A percentile compares a stretch with the other conserved stretches of the same genome.
Evolutionary conservation across 345 rosid species (phyloP).

Genomic region (Raphanus sativus): DNA sequence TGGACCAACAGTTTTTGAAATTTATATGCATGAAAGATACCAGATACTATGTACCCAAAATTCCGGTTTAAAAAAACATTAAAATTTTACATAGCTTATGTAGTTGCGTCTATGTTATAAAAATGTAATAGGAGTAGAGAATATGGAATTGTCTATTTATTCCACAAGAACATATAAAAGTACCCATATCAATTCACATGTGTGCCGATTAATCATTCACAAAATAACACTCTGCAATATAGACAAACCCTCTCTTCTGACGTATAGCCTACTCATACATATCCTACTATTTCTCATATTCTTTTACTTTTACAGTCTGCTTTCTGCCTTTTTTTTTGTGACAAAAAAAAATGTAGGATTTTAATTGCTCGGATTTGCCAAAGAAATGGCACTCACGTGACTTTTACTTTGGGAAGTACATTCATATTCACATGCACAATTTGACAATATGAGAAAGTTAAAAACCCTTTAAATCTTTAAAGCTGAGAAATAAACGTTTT

Average conservation of each 20-base stretch:
- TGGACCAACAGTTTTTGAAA: neutral
- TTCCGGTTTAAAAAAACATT: neutral
- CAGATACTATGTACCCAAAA: neutral
- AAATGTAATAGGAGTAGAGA: slow-evolving; percentile 6
- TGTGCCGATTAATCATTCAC: slow-evolving; percentile 33
- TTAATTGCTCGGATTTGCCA: slow-evolving; percentile 16
- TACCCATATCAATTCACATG: slow-evolving; percentile 42
- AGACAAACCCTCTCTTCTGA: slow-evolving; percentile 11
- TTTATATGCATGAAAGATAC: neutral
- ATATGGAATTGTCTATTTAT: slow-evolving; percentile 15
- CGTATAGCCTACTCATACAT: slow-evolving; percentile 10
- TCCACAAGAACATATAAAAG: slow-evolving; percentile 28
- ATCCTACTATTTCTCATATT: slow-evolving; percentile 12
- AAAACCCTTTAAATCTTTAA: slow-evolving; percentile 24
- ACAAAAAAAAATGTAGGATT: neutral
- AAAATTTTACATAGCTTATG: neutral
- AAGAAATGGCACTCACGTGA: slow-evolving; percentile 35
- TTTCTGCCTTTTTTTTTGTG: neutral
- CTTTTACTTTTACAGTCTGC: slow-evolving; percentile 21
- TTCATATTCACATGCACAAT: slow-evolving; percentile 32
- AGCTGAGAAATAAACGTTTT: slow-evolving; percentile 16
- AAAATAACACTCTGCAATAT: slow-evolving; percentile 18
- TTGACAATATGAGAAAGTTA: slow-evolving; percentile 2
- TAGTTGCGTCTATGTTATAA: neutral
- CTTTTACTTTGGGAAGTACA: slow-evolving; percentile 24